Conservation (phyloP, 192 early-diverging fungal species). For the Neocallimastix lanati region DNA sequence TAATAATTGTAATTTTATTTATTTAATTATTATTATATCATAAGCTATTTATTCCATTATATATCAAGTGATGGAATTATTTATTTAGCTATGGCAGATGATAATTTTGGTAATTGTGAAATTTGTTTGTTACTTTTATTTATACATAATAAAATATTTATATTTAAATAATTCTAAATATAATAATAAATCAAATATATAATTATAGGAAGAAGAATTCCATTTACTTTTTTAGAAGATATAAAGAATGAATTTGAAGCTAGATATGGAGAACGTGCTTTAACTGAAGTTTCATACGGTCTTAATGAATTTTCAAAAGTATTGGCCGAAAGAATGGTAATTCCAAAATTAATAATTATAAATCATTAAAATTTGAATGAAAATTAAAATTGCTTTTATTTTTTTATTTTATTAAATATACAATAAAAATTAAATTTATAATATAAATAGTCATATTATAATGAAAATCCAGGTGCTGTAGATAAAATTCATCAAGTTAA, state of each 20-base stretch:
- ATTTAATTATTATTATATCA: no score
- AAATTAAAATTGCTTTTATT: no score
- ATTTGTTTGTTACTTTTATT: no score
- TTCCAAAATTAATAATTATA: no score
- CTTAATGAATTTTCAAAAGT: constrained; percentile 65
- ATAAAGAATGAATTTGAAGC: constrained; percentile 41
- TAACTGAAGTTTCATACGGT: constrained; percentile 45
- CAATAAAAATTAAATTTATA: no score
- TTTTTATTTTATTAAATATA: no score
- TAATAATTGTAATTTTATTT: no score
- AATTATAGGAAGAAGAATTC: constrained; percentile 46
- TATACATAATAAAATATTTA: no score
- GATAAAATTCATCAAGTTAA: constrained; percentile 67
- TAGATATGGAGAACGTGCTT: constrained; percentile 30
- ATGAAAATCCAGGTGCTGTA: constrained; percentile 7
- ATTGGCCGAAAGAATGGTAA: constrained; percentile 68
- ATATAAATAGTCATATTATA: background rate
- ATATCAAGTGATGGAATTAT: constrained; percentile 58
- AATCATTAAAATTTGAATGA: no score
- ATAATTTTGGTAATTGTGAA: constrained; percentile 37
- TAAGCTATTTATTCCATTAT: constrained; percentile 78
- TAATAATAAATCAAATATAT: no score
- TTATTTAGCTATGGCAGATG: constrained; percentile 76
- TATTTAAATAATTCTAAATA: no score
- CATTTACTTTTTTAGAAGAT: constrained; percentile 81